phyloP scores from a whole-genome alignment of 192 early-diverging fungal genomes.

The Umbelopsis ramanniana region DNA sequence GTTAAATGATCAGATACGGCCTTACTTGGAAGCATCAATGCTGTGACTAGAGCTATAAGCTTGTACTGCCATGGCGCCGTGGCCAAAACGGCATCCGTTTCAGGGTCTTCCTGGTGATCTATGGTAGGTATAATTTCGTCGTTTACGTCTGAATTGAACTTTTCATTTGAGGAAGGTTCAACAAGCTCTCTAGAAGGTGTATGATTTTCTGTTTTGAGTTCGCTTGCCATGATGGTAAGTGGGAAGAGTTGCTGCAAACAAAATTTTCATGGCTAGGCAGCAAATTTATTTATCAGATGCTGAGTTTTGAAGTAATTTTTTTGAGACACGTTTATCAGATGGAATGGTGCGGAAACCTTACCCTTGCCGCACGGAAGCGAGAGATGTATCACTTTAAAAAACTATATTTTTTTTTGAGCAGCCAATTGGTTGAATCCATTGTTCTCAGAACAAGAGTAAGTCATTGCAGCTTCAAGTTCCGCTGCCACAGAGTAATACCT shows the following conservation, averaged over 20 bases:
- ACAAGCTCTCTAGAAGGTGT: background rate
- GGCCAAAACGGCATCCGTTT: conserved; percentile 22
- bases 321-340: background rate
- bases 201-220: background rate
- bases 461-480: too few species aligned
- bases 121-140: background rate
- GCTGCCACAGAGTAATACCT: too few species aligned
- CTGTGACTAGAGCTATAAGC: conserved; percentile 56
- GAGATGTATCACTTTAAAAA: too few species aligned
- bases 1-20: conserved; percentile 1
- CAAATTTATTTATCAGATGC: conserved; percentile 6
- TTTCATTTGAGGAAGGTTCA: background rate
- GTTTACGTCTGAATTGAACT: background rate
- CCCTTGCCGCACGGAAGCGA: too few species aligned
- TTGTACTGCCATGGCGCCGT: conserved; percentile 58
- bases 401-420: too few species aligned
- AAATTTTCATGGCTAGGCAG: background rate
- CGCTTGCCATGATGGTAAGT: background rate
- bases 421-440: too few species aligned
- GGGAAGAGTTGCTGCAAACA: background rate
- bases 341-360: too few species aligned
- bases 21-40: conserved; percentile 66
- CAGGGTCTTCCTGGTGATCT: background rate
- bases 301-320: background rate
- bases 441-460: too few species aligned